A percentile compares a stretch with the other conserved stretches of the same genome.
These are phyloP conservation scores for Trichoderma asperelloides DNA, from an alignment of 495 filamentous ascomycete genomes.

Conservation along the genomic window DNA sequence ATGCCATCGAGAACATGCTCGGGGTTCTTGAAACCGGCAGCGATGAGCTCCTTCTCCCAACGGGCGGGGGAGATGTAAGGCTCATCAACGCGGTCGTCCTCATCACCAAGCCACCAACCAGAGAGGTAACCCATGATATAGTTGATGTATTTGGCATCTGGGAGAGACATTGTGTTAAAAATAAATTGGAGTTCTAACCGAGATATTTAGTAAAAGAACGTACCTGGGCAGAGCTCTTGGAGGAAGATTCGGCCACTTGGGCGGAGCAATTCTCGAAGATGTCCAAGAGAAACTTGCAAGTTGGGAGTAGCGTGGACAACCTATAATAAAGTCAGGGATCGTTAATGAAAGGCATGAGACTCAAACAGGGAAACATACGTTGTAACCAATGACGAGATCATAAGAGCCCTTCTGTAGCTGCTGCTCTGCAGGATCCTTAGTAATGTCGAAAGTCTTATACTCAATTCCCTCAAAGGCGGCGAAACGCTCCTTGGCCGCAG, in stretches of 20 bases:
- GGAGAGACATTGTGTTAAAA: too few species aligned
- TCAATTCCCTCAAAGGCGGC: slow-evolving; percentile 19
- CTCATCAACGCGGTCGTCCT: slow-evolving; percentile 16
- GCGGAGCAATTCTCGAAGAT: slow-evolving; percentile 26
- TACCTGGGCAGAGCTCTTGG: slow-evolving; percentile 15
- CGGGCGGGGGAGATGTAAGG: slow-evolving; percentile 25
- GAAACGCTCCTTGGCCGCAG: slow-evolving; percentile 26
- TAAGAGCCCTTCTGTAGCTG: slow-evolving; percentile 21
- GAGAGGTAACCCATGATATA: slow-evolving; percentile 27
- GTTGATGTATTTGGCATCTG: slow-evolving; percentile 25
- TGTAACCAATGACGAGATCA: slow-evolving; percentile 23
- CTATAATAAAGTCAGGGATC: background rate
- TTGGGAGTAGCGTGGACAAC: slow-evolving; percentile 37
- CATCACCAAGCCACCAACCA: slow-evolving; percentile 39
- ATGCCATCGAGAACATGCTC: slow-evolving; percentile 17
- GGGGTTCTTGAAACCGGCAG: slow-evolving; percentile 24
- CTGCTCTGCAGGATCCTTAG: slow-evolving; percentile 22
- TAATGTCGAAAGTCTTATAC: slow-evolving; percentile 24
- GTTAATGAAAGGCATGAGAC: background rate
- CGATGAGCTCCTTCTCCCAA: slow-evolving; percentile 26
- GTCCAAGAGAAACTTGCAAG: slow-evolving; percentile 24
- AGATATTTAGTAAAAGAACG: too few species aligned
- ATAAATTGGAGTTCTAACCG: too few species aligned
- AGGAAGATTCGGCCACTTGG: slow-evolving; percentile 24
- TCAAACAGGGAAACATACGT: slow-evolving; percentile 11